Evolutionary conservation across 225 moss, liverwort and hornwort genomes (phyloP), one percentile per base, ranked within the genome.

Genomic region (Physcomitrellopsis africana): DNA sequence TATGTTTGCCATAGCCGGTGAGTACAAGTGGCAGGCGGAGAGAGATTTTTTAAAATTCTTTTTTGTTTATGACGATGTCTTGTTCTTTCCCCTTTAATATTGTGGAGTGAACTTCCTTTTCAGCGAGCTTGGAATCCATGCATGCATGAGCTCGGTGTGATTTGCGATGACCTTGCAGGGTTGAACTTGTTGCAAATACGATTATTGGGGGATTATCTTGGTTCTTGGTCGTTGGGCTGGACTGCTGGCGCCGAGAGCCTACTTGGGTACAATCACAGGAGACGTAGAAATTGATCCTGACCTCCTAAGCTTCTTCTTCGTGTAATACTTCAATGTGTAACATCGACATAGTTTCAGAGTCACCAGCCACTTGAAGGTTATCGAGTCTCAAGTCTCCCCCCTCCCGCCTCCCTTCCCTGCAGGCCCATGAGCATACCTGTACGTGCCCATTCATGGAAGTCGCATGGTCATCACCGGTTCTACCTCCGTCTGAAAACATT

Each of bases 291-390:
- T 37, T 74, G 41, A 14, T 54, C 11, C 74, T 37, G 52, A 54
- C 11, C 19, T 63, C 44, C 64, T 37, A 17, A 3, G 42, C 42
- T 15, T 63, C 62, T 43, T 23, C 26, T 61, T 19, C 26, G 27
- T 12, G 18, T 49, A 27, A 60, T n/a, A 72, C 47, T 61, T 61
- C 72, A 26, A n/a, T n/a, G n/a, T n/a, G n/a, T n/a, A n/a, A 9
- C 24, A 23, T 52, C 63, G 52, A 73, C 63, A 51, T 44, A 55
- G 73, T 45, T 45, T 37, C 70, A 23, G 69, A 69, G 22, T 23
- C 73, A 73, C 63, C 63, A 37, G 19, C 73, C 60, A 63, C 63
- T 73, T 73, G 19, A 73, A 63, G 73, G 23, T 53, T 63, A 53
- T 63, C 51, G 52, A 47, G 45, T 45, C 26, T n/a, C 32, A 37